phyloP scores from a whole-genome alignment of 108 stramenopile genomes.

The Nannochloropsis granulata region DNA sequence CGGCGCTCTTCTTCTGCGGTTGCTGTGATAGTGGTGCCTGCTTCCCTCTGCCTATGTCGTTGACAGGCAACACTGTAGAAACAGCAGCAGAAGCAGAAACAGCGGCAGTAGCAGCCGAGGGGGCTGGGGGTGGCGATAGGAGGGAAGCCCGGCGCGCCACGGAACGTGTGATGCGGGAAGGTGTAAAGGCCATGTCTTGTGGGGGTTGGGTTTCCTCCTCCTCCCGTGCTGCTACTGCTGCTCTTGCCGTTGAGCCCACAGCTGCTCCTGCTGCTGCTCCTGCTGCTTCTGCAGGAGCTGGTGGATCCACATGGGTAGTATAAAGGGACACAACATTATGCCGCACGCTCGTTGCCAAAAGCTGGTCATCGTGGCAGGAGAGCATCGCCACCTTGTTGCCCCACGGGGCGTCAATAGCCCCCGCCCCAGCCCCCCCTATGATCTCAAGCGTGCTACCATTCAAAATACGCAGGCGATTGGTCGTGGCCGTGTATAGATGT shows the following conservation, averaged over 20 bases:
- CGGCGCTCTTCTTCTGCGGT: background rate
- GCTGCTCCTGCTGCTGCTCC: too few relatives aligned
- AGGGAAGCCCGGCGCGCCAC: background rate
- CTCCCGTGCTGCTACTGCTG: too few relatives aligned
- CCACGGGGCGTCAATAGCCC: background rate
- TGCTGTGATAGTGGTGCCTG: background rate
- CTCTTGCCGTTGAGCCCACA: too few relatives aligned
- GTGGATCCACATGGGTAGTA: background rate
- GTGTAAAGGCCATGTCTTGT: too few relatives aligned
- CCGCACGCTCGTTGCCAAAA: background rate
- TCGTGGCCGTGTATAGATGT: background rate
- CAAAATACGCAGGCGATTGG: background rate
- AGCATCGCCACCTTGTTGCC: background rate
- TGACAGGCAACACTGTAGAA: too few relatives aligned
- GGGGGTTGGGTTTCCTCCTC: too few relatives aligned
- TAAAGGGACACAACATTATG: background rate
- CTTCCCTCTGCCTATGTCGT: too few relatives aligned
- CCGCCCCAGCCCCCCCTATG: background rate
- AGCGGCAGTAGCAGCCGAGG: background rate
- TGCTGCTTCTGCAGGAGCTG: too few relatives aligned
- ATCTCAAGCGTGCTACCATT: background rate
- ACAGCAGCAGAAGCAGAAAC: too few relatives aligned
- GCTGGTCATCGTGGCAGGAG: background rate
- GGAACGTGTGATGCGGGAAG: background rate
- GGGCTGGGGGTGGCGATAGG: background rate